Evolutionary conservation across 1,139 yeast genomes (phyloP).

Genomic region (Candida gigantensis): DNA sequence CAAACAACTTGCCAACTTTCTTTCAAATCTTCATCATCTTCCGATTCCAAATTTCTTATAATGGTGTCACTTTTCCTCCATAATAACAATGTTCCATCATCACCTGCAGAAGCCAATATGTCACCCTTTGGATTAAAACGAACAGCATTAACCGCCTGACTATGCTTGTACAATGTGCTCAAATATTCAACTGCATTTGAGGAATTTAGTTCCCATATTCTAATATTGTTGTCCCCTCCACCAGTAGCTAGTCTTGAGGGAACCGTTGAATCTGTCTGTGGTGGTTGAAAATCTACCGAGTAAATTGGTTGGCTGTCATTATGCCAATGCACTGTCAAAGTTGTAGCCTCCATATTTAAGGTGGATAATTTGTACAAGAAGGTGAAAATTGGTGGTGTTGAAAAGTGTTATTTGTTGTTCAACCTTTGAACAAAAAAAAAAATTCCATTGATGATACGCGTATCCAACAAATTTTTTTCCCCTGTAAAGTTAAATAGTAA

Average conservation of each 20-base stretch:
- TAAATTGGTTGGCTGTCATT: constrained; percentile 81
- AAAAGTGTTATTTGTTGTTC: background rate
- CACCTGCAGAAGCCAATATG: constrained; percentile 85
- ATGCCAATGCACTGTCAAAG: constrained; percentile 80
- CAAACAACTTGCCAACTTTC: constrained; percentile 65
- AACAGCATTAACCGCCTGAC: constrained; percentile 92
- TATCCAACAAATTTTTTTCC: background rate
- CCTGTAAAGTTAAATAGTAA: background rate
- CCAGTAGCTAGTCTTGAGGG: constrained; percentile 69
- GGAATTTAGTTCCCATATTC: constrained; percentile 53
- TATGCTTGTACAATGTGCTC: constrained; percentile 80
- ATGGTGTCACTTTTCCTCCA: constrained; percentile 67
- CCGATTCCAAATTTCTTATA: constrained; percentile 54
- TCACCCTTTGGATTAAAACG: constrained; percentile 72
- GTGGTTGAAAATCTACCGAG: constrained; percentile 75
- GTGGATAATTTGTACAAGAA: background rate
- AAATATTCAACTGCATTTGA: constrained; percentile 51
- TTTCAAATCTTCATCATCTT: constrained; percentile 50
- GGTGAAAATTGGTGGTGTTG: no score
- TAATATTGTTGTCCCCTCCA: constrained; percentile 90
- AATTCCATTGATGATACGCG: background rate
- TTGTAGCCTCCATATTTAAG: constrained; percentile 53
- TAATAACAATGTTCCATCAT: constrained; percentile 82
- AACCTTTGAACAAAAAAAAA: background rate
- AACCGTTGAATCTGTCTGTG: background rate